Conservation (phyloP, 129 eudicot genomes). For the Apium graveolens region DNA sequence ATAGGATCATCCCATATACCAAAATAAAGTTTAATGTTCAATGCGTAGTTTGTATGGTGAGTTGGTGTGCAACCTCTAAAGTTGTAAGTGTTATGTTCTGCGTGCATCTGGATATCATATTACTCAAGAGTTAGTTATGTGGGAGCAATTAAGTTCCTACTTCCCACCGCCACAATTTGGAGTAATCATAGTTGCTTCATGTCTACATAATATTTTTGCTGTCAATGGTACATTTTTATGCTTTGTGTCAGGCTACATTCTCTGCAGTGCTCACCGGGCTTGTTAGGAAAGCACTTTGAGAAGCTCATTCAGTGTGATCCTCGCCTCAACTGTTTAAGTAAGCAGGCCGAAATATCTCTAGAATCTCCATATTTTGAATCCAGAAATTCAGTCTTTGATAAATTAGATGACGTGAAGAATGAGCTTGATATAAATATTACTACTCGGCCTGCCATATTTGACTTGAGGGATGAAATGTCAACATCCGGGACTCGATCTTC, state of each 20-base stretch:
- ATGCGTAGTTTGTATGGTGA: neutral
- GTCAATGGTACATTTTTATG: neutral
- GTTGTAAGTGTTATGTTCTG: neutral
- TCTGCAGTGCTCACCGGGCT: slow-evolving; percentile 70
- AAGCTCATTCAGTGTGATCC: slow-evolving; percentile 93
- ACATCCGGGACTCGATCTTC: slow-evolving; percentile 74
- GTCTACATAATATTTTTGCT: neutral
- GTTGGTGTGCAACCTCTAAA: neutral
- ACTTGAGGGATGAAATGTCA: slow-evolving; percentile 43
- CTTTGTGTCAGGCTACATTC: slow-evolving; percentile 51
- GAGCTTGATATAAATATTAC: slow-evolving; percentile 45
- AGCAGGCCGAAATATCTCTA: slow-evolving; percentile 53
- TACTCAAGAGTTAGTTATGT: neutral
- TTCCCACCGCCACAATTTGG: neutral
- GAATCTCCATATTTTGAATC: slow-evolving; percentile 76
- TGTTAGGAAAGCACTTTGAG: slow-evolving; percentile 79
- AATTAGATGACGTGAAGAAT: slow-evolving; percentile 40
- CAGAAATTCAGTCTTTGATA: slow-evolving; percentile 52
- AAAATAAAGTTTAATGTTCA: neutral
- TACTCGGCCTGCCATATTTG: slow-evolving; percentile 32
- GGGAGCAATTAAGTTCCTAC: neutral
- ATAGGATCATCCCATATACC: neutral
- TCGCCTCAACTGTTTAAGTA: slow-evolving; percentile 67
- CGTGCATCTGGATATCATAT: neutral
- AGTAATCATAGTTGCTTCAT: neutral